phyloP scores from a whole-genome alignment of 2,329 filamentous ascomycete genomes.

The Orbilia javanica region DNA sequence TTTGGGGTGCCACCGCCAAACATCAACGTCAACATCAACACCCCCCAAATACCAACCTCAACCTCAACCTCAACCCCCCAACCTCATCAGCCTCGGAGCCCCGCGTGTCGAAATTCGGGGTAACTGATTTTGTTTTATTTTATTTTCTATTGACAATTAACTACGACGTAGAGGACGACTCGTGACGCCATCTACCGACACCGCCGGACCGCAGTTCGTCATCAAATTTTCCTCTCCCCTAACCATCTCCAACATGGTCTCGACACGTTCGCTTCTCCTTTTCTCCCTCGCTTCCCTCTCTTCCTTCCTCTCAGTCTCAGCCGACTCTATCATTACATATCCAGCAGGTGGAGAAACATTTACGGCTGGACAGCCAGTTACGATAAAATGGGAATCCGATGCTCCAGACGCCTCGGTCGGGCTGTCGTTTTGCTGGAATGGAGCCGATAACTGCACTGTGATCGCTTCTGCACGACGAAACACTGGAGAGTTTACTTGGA shows the following conservation, averaged over 20 bases:
- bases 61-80: neutral
- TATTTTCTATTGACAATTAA: neutral
- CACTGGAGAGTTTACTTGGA: slow-evolving; percentile 26
- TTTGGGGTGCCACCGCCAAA: neutral
- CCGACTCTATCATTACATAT: slow-evolving; percentile 16
- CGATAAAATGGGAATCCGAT: slow-evolving; percentile 26
- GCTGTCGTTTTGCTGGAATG: slow-evolving; percentile 16
- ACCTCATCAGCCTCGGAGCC: too few species aligned
- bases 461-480: slow-evolving; percentile 7
- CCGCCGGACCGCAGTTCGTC: neutral
- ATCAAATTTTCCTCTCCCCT: neutral
- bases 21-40: neutral
- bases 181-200: slow-evolving; percentile 1
- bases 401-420: neutral
- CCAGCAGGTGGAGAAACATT: slow-evolving; percentile 10
- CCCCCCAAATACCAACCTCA: neutral
- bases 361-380: slow-evolving; percentile 18
- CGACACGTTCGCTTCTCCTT: slow-evolving; percentile 37
- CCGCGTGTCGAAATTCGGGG: slow-evolving; percentile 8
- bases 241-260: slow-evolving; percentile 28
- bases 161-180: neutral
- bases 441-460: neutral
- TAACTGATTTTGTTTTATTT: neutral
- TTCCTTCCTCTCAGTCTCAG: slow-evolving; percentile 25
- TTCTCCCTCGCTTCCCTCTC: slow-evolving; percentile 30